Percentiles rank a stretch among this genome's conserved stretches.
These are phyloP conservation scores for Vanrija pseudolonga DNA, from an alignment of 1,284 basidiomycete species.

Conservation along the genomic window DNA sequence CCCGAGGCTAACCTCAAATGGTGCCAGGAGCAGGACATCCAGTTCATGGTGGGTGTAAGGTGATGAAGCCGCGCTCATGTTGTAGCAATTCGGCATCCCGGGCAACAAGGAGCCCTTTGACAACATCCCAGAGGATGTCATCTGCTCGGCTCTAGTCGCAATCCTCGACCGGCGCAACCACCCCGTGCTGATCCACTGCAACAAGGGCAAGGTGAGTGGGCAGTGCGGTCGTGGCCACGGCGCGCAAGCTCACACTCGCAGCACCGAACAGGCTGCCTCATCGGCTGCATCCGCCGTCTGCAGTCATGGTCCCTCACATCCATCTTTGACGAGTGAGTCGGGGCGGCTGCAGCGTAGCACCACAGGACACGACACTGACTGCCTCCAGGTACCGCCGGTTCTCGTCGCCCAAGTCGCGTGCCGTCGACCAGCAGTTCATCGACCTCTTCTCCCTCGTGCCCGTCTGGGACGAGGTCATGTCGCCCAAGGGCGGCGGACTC, in stretches of 20 bases:
- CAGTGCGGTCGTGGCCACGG: background rate
- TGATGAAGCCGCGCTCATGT: background rate
- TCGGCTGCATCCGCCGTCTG: constrained; percentile 55
- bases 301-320: constrained; percentile 56
- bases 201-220: constrained; percentile 56
- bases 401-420: constrained; percentile 53
- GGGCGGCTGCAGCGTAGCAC: no score
- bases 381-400: constrained; percentile 50
- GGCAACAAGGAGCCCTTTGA: constrained; percentile 56
- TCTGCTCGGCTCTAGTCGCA: constrained; percentile 54
- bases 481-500: constrained; percentile 25
- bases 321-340: constrained; percentile 55
- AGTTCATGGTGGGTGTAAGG: constrained; percentile 39
- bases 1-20: constrained; percentile 54
- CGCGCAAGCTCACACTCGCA: constrained; percentile 14
- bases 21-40: constrained; percentile 46
- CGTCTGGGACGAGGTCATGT: constrained; percentile 39
- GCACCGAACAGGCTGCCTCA: constrained; percentile 57
- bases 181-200: constrained; percentile 58
- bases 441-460: constrained; percentile 50
- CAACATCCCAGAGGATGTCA: constrained; percentile 56
- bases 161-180: constrained; percentile 57
- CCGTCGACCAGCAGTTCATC: constrained; percentile 58
- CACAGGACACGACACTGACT: background rate
- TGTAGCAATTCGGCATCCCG: constrained; percentile 56